These are phyloP conservation scores for Dentipellis sp. DNA, from an alignment of 768 basidiomycete genomes.

Conservation along the genomic window DNA sequence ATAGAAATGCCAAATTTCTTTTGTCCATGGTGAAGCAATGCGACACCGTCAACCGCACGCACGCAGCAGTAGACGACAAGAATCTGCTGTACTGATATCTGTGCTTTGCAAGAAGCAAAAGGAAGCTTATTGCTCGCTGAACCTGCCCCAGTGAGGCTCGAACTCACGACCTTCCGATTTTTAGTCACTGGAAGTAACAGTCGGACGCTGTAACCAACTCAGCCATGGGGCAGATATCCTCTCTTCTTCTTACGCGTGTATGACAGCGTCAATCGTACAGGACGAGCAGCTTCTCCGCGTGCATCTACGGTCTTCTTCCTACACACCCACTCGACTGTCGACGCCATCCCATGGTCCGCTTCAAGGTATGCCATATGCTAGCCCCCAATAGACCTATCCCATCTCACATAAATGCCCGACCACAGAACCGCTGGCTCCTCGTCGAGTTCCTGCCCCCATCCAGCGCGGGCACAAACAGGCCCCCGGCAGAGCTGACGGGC, in stretches of 20 bases:
- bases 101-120: too few species aligned
- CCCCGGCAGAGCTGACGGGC: constrained; percentile 33
- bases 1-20: too few species aligned
- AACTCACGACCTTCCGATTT: constrained; percentile 44
- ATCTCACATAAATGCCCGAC: not conserved
- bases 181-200: constrained; percentile 22
- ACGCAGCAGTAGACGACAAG: too few species aligned
- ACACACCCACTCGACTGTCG: not conserved
- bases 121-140: too few species aligned
- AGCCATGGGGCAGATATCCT: constrained; percentile 35
- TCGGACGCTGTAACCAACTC: constrained; percentile 44
- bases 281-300: too few species aligned
- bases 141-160: constrained; percentile 43
- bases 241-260: too few species aligned
- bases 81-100: too few species aligned
- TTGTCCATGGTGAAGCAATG: too few species aligned
- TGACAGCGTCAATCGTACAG: too few species aligned
- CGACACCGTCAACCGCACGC: too few species aligned
- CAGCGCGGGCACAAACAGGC: not conserved
- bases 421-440: constrained; percentile 81
- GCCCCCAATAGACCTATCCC: not conserved
- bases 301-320: too few species aligned
- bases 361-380: constrained; percentile 43
- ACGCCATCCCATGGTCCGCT: constrained; percentile 46
- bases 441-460: constrained; percentile 60